A percentile compares a stretch with the other conserved stretches of the same genome.
Conservation (phyloP, 306 rosid species). For the Cotoneaster glaucophyllus region DNA sequence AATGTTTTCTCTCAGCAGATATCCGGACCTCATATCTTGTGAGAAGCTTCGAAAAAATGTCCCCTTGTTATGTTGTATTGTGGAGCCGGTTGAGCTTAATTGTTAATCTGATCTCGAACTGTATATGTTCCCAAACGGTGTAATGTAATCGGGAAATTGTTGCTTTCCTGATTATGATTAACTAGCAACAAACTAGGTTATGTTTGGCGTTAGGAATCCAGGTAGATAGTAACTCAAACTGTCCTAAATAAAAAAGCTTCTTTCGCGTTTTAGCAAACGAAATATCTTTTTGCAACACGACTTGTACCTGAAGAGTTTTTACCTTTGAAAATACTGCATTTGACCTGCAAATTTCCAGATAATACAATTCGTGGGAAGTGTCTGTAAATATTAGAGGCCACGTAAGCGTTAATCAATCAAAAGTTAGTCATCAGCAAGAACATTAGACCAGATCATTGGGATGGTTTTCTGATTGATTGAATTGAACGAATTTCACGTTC, state of each 20-base stretch:
- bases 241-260: neutral
- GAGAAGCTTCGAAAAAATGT: conserved; percentile 32
- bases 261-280: neutral
- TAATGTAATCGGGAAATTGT: neutral
- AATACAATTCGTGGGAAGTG: neutral
- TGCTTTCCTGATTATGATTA: neutral
- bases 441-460: neutral
- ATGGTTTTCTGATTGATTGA: neutral
- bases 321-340: neutral
- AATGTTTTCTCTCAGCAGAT: neutral
- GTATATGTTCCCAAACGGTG: conserved; percentile 15
- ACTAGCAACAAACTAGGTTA: neutral
- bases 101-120: neutral
- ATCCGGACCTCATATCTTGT: conserved; percentile 56
- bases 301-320: neutral
- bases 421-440: neutral
- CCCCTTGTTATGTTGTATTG: neutral
- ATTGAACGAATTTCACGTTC: neutral
- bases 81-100: neutral
- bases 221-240: neutral
- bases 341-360: neutral
- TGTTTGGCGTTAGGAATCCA: neutral
- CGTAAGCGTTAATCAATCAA: neutral
- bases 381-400: neutral
- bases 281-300: neutral